A percentile compares a stretch with the other conserved stretches of the same genome.
Evolutionary conservation across 1,284 basidiomycete genomes (phyloP).

Genomic region (Apiotrichum veenhuisii): DNA sequence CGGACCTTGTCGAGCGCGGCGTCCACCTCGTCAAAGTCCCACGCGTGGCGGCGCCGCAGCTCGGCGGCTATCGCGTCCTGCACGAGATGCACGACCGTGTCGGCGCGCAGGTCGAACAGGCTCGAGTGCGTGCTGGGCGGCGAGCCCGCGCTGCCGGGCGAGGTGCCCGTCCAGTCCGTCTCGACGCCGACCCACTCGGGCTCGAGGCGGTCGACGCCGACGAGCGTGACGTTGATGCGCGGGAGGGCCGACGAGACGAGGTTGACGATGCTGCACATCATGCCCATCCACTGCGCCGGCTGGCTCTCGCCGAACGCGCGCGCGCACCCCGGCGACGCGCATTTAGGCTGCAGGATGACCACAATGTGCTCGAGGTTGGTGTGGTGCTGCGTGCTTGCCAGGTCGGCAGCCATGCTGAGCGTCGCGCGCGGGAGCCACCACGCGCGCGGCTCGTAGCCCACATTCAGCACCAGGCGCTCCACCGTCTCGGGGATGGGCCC

Average conservation of each 20-base stretch:
- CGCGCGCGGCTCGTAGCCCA: conserved; percentile 15
- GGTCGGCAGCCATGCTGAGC: not conserved
- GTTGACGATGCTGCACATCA: conserved; percentile 5
- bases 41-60: conserved; percentile 1
- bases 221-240: conserved; percentile 5
- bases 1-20: not conserved
- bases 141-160: not conserved
- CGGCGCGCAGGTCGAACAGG: not conserved
- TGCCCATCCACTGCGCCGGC: conserved; percentile 5
- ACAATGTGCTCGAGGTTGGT: not conserved
- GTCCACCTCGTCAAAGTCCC: not conserved
- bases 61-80: not conserved
- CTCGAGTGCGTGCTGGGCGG: not conserved
- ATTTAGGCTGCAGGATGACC: not conserved
- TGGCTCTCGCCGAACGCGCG: not conserved
- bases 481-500: conserved; percentile 9
- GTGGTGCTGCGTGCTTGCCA: not conserved
- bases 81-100: conserved; percentile 2
- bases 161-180: conserved; percentile 11
- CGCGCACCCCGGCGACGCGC: not conserved
- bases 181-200: conserved; percentile 4
- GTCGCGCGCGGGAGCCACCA: conserved; percentile 13
- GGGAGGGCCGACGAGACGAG: conserved; percentile 4
- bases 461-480: conserved; percentile 15
- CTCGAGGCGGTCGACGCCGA: conserved; percentile 12